phyloP scores from a whole-genome alignment of 1,284 basidiomycete genomes.

The Ceratobasidium sp. region DNA sequence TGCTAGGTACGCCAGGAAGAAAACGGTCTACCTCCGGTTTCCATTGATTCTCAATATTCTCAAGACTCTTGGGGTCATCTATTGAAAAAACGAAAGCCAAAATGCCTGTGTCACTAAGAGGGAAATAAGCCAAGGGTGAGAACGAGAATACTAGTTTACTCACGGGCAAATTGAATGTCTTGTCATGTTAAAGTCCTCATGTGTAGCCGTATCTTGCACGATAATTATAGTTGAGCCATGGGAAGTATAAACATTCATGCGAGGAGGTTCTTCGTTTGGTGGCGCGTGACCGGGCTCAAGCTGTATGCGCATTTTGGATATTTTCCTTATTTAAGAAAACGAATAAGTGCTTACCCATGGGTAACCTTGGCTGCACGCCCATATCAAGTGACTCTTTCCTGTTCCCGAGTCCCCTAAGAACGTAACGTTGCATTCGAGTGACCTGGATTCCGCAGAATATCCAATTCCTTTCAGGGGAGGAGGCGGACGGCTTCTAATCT shows the following conservation, averaged over 20 bases:
- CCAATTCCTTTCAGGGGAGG: neutral
- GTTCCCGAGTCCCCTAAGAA: slow-evolving; percentile 11
- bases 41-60: slow-evolving; percentile 17
- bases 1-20: slow-evolving; percentile 2
- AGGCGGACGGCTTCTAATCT: too few species aligned
- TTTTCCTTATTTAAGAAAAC: too few species aligned
- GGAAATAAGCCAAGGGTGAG: neutral
- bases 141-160: neutral
- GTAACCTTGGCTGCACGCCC: neutral
- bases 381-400: slow-evolving; percentile 35
- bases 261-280: neutral
- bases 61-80: slow-evolving; percentile 9
- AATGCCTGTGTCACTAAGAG: slow-evolving; percentile 14
- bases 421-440: slow-evolving; percentile 4
- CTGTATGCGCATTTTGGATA: too few species aligned
- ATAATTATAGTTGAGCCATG: neutral
- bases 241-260: neutral
- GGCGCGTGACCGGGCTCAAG: too few species aligned
- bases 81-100: slow-evolving; percentile 21
- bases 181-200: slow-evolving; percentile 7
- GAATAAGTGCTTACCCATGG: neutral
- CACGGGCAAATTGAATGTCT: slow-evolving; percentile 14
- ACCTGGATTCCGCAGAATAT: neutral
- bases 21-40: neutral
- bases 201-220: neutral